phyloP scores from a whole-genome alignment of 2,329 filamentous ascomycete genomes.

The Pseudogymnoascus sp. region DNA sequence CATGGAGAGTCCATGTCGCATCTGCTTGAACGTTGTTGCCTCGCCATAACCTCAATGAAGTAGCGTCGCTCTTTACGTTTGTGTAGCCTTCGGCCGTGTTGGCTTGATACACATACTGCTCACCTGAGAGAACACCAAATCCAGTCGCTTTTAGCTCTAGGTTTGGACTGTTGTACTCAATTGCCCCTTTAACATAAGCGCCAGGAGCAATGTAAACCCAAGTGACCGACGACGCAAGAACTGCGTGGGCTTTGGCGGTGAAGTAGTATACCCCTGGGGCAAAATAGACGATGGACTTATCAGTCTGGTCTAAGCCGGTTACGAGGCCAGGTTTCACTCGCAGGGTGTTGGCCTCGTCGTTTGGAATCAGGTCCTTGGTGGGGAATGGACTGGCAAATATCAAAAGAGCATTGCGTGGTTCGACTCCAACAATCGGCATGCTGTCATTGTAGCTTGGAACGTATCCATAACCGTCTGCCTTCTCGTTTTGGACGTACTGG shows the following conservation, averaged over 20 bases:
- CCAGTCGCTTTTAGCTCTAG: constrained; percentile 28
- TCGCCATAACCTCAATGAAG: constrained; percentile 29
- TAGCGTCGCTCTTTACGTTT: constrained; percentile 25
- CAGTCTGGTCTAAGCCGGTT: constrained; percentile 16
- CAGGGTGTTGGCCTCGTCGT: constrained; percentile 15
- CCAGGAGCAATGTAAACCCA: constrained; percentile 26
- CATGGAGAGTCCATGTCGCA: constrained; percentile 24
- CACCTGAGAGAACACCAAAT: constrained; percentile 32
- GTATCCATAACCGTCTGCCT: constrained; percentile 10
- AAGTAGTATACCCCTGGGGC: constrained; percentile 23
- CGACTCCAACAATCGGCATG: constrained; percentile 23
- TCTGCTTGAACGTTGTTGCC: constrained; percentile 17
- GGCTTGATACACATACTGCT: constrained; percentile 34
- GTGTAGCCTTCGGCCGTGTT: constrained; percentile 27
- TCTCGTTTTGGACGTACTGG: constrained; percentile 19
- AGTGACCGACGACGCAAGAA: constrained; percentile 15
- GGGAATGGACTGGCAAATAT: constrained; percentile 29
- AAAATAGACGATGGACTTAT: constrained; percentile 19
- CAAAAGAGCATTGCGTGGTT: constrained; percentile 27
- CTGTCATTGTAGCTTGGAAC: not conserved
- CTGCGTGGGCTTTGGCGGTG: constrained; percentile 14
- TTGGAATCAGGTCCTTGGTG: constrained; percentile 17
- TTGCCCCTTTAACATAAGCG: constrained; percentile 33
- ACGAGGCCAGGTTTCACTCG: constrained; percentile 23
- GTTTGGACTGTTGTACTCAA: constrained; percentile 26